A percentile compares a stretch with the other conserved stretches of the same genome.
Evolutionary conservation across 2,329 filamentous ascomycete species (phyloP).

Genomic region (Penicillium decumbens): DNA sequence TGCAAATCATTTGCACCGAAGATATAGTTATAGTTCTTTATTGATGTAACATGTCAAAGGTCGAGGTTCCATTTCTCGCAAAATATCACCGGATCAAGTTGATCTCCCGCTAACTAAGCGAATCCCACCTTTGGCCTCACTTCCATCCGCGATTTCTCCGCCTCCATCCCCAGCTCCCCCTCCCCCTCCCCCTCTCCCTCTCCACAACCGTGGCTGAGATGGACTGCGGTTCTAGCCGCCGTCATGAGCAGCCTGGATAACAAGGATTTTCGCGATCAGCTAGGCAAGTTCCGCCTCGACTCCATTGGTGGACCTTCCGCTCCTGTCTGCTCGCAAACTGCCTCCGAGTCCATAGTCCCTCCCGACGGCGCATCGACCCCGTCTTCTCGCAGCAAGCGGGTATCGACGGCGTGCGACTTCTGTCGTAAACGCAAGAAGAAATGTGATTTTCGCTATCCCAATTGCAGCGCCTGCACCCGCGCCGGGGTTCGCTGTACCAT

Average conservation of each 20-base stretch:
- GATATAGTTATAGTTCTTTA: background rate
- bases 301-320: slow-evolving; percentile 12
- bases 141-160: no score
- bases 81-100: slow-evolving; percentile 5
- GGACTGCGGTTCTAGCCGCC: slow-evolving; percentile 31
- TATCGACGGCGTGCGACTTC: slow-evolving; percentile 40
- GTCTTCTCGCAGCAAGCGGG: slow-evolving; percentile 33
- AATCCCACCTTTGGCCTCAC: background rate
- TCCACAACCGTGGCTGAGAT: slow-evolving; percentile 19
- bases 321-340: slow-evolving; percentile 13
- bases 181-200: background rate
- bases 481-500: slow-evolving; percentile 41
- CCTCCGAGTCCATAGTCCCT: slow-evolving; percentile 1
- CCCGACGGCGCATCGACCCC: slow-evolving; percentile 11
- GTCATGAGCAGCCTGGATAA: slow-evolving; percentile 23
- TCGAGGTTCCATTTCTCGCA: slow-evolving; percentile 3
- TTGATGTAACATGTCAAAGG: background rate
- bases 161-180: background rate
- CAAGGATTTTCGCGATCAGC: slow-evolving; percentile 33
- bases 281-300: slow-evolving; percentile 33
- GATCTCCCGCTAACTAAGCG: slow-evolving; percentile 6
- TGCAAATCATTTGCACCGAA: background rate
- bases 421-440: slow-evolving; percentile 42
- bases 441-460: slow-evolving; percentile 41
- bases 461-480: slow-evolving; percentile 39